Base-by-base conservation (phyloP, 1,284 basidiomycete genomes). In the Cutaneotrichosporon curvatum region DNA sequence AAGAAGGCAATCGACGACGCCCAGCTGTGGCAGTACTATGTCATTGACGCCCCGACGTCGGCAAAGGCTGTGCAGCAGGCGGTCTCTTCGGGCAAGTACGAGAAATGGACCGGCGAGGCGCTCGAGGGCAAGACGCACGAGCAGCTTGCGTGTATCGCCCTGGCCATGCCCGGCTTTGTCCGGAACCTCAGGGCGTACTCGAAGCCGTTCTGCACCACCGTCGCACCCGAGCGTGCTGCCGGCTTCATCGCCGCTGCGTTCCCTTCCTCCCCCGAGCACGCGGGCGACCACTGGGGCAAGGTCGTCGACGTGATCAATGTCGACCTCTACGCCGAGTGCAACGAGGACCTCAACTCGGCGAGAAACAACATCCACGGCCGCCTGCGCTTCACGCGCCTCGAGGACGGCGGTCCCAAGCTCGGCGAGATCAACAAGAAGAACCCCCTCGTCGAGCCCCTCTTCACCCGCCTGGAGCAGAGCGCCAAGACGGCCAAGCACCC, bases 11-110 rank as follows among this genome's bases (percentile, higher is more conserved):
- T 90, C 54, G 79, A 83, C 45, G 72, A 72, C 4, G 79, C 84
- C 32, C 78, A 85, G 34, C 70, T 95, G 20, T 96, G 89, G 87
- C 83, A 95, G 61, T 96, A 84, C 73, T 96, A 96, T 64, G 84
- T 89, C 19, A 75, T 96, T 38, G 82, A 95, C 61, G 77, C 81
- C 6, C 73, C 75, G 35, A 69, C 60, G 0, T 64, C 70, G 10
- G 70, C 65, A 40, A 56, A 58, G 12, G 58, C 53, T 10, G 72
- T 75, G 39, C 56, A 57, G 8, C 50, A 53, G 0, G 62, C 61
- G 1, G 25, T 75, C 53, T 75, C 48, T 66, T 22, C n/a, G 83
- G 84, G 85, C 63, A 68, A 30, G 81, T 81, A 4, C 66, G 76
- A 4, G 70, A 77, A 46, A 60, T 87, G 33, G 67, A 70, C 58